phyloP scores from a whole-genome alignment of 352 stramenopile genomes.

The Phytophthora melonis region DNA sequence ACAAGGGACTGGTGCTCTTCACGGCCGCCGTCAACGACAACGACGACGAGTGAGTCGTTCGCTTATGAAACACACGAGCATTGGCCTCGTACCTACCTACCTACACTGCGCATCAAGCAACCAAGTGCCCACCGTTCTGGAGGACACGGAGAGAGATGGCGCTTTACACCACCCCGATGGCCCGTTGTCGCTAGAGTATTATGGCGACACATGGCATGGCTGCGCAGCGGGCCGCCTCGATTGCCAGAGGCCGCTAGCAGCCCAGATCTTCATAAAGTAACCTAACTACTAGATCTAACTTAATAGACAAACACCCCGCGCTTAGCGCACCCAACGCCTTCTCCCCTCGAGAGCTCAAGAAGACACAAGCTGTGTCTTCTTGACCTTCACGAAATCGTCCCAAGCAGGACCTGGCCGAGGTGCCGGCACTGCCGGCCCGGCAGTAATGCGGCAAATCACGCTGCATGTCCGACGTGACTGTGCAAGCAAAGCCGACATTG shows the following conservation, averaged over 20 bases:
- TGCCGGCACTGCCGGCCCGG: constrained; percentile 3
- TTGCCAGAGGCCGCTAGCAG: constrained; percentile 30
- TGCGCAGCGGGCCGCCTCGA: constrained; percentile 25
- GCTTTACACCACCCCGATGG: constrained; percentile 30
- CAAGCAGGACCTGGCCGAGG: neutral
- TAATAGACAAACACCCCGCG: constrained; percentile 27
- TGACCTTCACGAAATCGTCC: neutral
- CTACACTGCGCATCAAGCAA: constrained; percentile 21
- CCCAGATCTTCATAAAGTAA: constrained; percentile 30
- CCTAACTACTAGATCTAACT: constrained; percentile 24
- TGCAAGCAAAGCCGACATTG: neutral
- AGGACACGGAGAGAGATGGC: constrained; percentile 1
- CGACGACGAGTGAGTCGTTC: constrained; percentile 28
- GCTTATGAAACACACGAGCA: constrained; percentile 17
- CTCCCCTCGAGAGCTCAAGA: neutral
- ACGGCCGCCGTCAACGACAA: constrained; percentile 38
- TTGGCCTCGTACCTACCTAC: constrained; percentile 3
- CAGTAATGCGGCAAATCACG: neutral
- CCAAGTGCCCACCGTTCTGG: constrained; percentile 1
- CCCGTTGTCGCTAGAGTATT: constrained; percentile 4
- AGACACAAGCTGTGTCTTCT: neutral
- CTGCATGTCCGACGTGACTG: neutral
- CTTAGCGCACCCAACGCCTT: constrained; percentile 12
- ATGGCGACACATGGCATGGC: constrained; percentile 15
- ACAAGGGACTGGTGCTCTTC: constrained; percentile 52